A percentile compares a stretch with the other conserved stretches of the same genome.
Conservation (phyloP, 148 eudicot species). For the Fallopia convolvulus region DNA sequence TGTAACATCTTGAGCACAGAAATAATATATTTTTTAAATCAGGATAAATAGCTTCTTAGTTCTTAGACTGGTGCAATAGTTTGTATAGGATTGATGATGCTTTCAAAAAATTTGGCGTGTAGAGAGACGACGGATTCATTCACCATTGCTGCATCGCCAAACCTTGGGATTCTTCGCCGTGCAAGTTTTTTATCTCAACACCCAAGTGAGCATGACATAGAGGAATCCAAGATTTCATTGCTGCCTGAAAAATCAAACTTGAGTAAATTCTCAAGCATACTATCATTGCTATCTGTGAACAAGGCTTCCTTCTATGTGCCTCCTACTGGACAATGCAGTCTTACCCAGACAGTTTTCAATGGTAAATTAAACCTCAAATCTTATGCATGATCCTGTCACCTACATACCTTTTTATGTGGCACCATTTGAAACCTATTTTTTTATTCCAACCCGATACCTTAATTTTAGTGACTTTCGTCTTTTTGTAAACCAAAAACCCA, state of each 20-base stretch:
- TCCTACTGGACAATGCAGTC: constrained; percentile 42
- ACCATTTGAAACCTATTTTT: too few relatives aligned
- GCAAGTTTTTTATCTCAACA: constrained; percentile 21
- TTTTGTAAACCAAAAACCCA: too few relatives aligned
- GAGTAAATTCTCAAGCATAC: constrained; percentile 21
- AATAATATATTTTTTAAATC: too few relatives aligned
- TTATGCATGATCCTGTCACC: background rate
- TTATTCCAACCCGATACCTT: too few relatives aligned
- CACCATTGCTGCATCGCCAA: constrained; percentile 68
- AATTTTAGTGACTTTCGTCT: too few relatives aligned
- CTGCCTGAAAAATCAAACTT: constrained; percentile 33
- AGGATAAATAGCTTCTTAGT: too few relatives aligned
- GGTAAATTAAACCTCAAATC: constrained; percentile 17
- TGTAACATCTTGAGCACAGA: too few relatives aligned
- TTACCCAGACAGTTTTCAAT: constrained; percentile 52
- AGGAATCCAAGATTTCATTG: constrained; percentile 33
- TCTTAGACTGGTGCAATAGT: too few relatives aligned
- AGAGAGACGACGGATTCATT: constrained; percentile 62
- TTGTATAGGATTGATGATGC: too few relatives aligned
- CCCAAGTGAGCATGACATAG: constrained; percentile 30
- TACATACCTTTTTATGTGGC: too few relatives aligned
- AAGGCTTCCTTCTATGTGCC: constrained; percentile 23
- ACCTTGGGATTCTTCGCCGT: constrained; percentile 33
- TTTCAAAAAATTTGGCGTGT: background rate
- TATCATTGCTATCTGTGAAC: constrained; percentile 25